Percentiles rank a stretch among this genome's conserved stretches.
Conservation (phyloP, 768 basidiomycete genomes). For the Lentinula sp. region DNA sequence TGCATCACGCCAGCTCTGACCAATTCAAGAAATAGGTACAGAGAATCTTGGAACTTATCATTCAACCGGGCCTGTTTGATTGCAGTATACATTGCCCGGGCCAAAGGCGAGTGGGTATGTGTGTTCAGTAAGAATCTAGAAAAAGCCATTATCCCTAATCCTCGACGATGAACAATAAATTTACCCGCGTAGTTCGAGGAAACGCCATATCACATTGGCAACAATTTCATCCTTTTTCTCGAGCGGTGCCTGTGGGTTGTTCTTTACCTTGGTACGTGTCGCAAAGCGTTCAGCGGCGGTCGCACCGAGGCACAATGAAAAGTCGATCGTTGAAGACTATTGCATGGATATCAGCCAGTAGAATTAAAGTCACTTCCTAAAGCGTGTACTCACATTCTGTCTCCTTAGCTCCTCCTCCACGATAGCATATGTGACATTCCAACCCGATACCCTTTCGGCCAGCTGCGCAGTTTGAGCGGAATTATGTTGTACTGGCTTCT, state of each 20-base stretch:
- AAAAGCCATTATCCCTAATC: neutral
- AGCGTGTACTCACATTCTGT: constrained; percentile 74
- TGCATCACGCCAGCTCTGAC: constrained; percentile 97
- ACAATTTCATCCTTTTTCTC: constrained; percentile 99
- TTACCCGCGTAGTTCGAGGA: constrained; percentile 93
- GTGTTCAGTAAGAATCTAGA: constrained; percentile 81
- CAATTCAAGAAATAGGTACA: constrained; percentile 93
- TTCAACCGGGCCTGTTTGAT: constrained; percentile 76
- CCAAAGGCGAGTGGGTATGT: constrained; percentile 85
- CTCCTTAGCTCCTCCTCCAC: constrained; percentile 93
- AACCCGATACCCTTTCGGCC: constrained; percentile 80
- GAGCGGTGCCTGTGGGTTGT: constrained; percentile 40
- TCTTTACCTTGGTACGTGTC: constrained; percentile 69
- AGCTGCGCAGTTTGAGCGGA: constrained; percentile 78
- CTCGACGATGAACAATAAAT: constrained; percentile 22
- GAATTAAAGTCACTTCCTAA: constrained; percentile 11
- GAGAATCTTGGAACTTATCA: constrained; percentile 97
- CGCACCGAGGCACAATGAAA: constrained; percentile 89
- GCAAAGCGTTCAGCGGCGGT: constrained; percentile 80
- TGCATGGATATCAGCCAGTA: neutral
- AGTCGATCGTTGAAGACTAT: constrained; percentile 96
- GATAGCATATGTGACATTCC: constrained; percentile 80
- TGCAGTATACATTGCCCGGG: constrained; percentile 85
- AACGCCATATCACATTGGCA: constrained; percentile 97
- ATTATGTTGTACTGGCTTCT: constrained; percentile 64